Base-by-base conservation (phyloP, 179 eudicot species). In the Spinacia oleracea region DNA sequence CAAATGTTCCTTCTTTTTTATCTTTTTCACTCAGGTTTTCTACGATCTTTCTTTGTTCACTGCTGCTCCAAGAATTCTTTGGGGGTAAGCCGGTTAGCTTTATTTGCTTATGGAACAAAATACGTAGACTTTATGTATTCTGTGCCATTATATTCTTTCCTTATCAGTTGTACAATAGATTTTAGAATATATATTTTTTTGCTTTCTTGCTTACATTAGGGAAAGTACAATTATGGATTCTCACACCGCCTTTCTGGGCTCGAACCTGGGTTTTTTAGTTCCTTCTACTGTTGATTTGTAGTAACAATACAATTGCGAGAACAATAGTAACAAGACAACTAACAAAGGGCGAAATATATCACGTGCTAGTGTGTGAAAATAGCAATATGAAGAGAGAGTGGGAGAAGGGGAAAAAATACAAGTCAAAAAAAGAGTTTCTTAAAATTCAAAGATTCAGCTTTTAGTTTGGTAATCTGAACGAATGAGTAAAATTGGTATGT, bases 161-260 rank as follows among this genome's bases (percentile, higher is more conserved):
- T 9, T 46, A 59, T 27, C 58, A 60, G 73, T 78, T 82, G 85
- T 79, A 75, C 66, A 60, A 74, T 82, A 78, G 76, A 76, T 70
- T 62, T 78, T 82, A 82, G 70, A 78, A 82, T 73, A 72, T 74
- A 78, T 82, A 76, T 74, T 74, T 73, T 50, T 48, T 20, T 64
- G 60, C 53, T 60, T 53, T 18, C 23, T 27, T 31, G 12, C 43
- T 56, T 64, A 1, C 38, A 7, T 48, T 16, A 64, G 1, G 48
- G n/a, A n/a, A 10, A 46, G 16, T 46, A 48, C 53, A 48, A 48
- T 12, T 1, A 48, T 48, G 15, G 53, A 48, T 3, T n/a, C n/a
- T n/a, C n/a, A 48, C 53, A 12, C 53, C 0, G 20, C 53, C 18
- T 14, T 38, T 48, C 15, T 4, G 3, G 5, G 3, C 20, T 9